Evolutionary conservation across 192 early-diverging fungal genomes (phyloP), one percentile per base, ranked within the genome.

Genomic region (Diversispora epigaea): DNA sequence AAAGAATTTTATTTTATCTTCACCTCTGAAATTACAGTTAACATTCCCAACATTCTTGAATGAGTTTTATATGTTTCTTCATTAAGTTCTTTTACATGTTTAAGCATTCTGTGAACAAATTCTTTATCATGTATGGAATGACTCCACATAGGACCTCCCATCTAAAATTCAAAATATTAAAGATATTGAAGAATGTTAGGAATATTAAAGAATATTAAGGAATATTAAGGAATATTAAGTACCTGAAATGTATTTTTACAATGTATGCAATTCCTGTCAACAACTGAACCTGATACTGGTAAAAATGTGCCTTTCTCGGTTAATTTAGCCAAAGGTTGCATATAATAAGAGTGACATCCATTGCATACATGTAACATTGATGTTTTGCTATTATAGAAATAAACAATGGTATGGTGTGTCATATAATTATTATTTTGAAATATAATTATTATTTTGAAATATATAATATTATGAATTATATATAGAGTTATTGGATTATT

Each of bases 81-180:
- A 22, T 77, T 84, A 0, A 86, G 77, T 4, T 77, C 81, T 70
- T 89, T 86, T 54, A 98, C 89, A 68, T 91, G 84, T 56, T 90
- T 79, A 46, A 94, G 72, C 93, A 98, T 94, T 68, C 88, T 82
- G 52, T 82, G 78, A 11, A 99, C 89, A 88, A 98, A 99, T 6
- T 84, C 85, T 39, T 80, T 77, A 76, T 97, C 86, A 80, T 99
- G 97, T 40, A 98, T 82, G 21, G 92, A 88, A 44, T 84, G 90
- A n/a, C 82, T 80, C 88, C 91, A 99, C 64, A 95, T 90, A 12
- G 98, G 98, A 3, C 98, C 98, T 41, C 94, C 98, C 69, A 97
- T 80, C 82, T 95, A 80, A 50, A 44, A 46, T 21, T 8, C 17
- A 32, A 32, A 32, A 32, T 32, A 32, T 52, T 52, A 19, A 43